Base-by-base conservation (phyloP, 768 basidiomycete genomes). In the Epithele typhae region DNA sequence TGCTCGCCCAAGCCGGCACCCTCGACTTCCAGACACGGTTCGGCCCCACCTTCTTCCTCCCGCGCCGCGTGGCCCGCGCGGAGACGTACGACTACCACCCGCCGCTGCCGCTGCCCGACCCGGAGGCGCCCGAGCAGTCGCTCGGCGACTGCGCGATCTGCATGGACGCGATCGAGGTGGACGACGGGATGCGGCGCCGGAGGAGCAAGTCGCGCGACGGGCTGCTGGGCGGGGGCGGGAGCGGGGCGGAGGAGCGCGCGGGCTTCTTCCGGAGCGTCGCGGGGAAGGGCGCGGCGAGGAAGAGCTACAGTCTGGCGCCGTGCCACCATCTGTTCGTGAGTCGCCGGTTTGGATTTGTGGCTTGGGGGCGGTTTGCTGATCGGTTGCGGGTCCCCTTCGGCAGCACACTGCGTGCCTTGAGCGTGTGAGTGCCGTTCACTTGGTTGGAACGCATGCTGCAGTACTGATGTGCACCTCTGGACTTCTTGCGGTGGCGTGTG, bases 101-200 rank as follows among this genome's bases (percentile, higher is more conserved):
- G 6, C 71, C 75, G 3, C 67, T 95, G 32, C 84, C 88, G 0
- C 53, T 77, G 6, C 1, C 82, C 1, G 87, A 92, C 58, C 62
- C 84, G 0, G 90, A 92, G 61, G 75, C 86, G 2, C 82, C 84
- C 2, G 84, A 84, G 37, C 80, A 84, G 53, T 77, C 84, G 3
- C 68, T 91, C 14, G 91, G 88, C 6, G 90, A 94, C 60, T 96
- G 92, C 57, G 80, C 90, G 5, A 94, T 96, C 43, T 95, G 92
- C 58, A 93, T 40, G 39, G 39, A 40, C 23, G 39, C 39, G 23
- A 40, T 40, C 25, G n/a, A 17, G n/a, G 23, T 52, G 19, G 54
- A 56, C n/a, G n/a, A n/a, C n/a, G n/a, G n/a, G n/a, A n/a, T n/a
- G n/a, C n/a, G n/a, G 27, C 27, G 8, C 8, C 8, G 27, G 27